Evolutionary conservation across 108 stramenopile species (phyloP), one percentile per base, ranked within the genome.

Genomic region (Cyclotella baltica): DNA sequence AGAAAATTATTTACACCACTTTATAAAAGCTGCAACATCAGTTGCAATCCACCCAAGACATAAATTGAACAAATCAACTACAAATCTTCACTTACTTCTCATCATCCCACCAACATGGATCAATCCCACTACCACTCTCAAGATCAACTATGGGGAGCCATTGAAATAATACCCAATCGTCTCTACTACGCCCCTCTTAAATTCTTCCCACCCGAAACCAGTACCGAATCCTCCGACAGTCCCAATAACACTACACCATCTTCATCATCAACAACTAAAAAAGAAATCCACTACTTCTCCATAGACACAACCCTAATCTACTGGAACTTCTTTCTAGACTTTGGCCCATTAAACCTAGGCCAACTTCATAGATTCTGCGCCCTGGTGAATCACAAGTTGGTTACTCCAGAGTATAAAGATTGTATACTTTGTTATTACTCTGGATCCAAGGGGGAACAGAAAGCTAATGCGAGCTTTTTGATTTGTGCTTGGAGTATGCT

Each of bases 251-350:
- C 36, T 22, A 27, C 38, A 28, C 33, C 61, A 27, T 25, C 29
- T 0, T 23, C 59, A 61, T 18, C 4, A 31, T 28, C 58, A 47
- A 33, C 47, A 20, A 8, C 1, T 30, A 59, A 46, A 38, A 72
- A 37, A n/a, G 40, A 67, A 28, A 68, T 69, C 28, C 89, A 93
- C 67, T 96, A 89, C 83, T 98, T 97, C 81, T 83, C 83, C 64
- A 97, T 98, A 31, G 98, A 99, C 87, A 61, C 78, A 5, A 95
- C 97, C 63, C 71, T 98, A 47, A 85, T 97, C 31, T 99, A 99
- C 75, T 99, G 98, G 98, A 98, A 98, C 70, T 99, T 99, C 81
- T 99, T 96, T 86, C 85, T 99, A 22, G 99, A 99, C 81, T 99
- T 98, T 85, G 99, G 99, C n/a, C 99, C 98, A 16, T 85, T 99